Percentiles rank a stretch among this genome's conserved stretches.
Conservation (phyloP, 768 basidiomycete genomes). For the Leccinum imitatum region DNA sequence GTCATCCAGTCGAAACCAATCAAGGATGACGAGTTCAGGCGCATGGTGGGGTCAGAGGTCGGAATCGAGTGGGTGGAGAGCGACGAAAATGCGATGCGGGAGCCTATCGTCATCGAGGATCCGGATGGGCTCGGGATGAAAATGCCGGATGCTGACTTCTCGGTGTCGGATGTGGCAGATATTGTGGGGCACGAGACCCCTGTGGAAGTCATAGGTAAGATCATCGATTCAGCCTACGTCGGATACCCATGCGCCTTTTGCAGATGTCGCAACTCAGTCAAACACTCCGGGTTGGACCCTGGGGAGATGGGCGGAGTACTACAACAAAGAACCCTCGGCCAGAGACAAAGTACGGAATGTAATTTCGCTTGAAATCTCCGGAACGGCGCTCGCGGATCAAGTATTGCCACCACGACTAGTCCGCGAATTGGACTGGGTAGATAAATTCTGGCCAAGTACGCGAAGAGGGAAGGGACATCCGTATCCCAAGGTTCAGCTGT, state of each 20-base stretch:
- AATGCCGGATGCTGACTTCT: conserved; percentile 73
- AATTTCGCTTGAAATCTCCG: conserved; percentile 92
- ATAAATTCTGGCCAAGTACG: conserved; percentile 87
- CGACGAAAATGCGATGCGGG: conserved; percentile 71
- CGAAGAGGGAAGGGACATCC: conserved; percentile 68
- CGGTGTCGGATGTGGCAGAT: conserved; percentile 78
- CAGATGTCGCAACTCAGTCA: conserved; percentile 88
- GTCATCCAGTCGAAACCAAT: conserved; percentile 69
- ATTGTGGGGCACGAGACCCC: conserved; percentile 75
- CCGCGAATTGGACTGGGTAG: conserved; percentile 94
- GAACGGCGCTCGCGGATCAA: conserved; percentile 73
- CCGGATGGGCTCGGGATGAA: conserved; percentile 87
- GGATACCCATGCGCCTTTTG: conserved; percentile 3
- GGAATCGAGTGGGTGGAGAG: conserved; percentile 70
- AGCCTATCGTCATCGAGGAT: conserved; percentile 78
- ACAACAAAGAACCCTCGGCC: conserved; percentile 58
- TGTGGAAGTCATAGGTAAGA: conserved; percentile 88
- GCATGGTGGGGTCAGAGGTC: conserved; percentile 68
- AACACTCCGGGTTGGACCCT: conserved; percentile 87
- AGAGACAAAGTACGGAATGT: conserved; percentile 93
- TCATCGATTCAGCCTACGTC: not conserved
- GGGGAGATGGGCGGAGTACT: conserved; percentile 89
- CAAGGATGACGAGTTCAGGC: conserved; percentile 59
- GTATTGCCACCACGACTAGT: conserved; percentile 83
- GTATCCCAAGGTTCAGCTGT: conserved; percentile 93